Percentiles rank a stretch among this genome's conserved stretches.
Evolutionary conservation across 257 asterid species (phyloP).

Genomic region (Primulina huaijiensis): DNA sequence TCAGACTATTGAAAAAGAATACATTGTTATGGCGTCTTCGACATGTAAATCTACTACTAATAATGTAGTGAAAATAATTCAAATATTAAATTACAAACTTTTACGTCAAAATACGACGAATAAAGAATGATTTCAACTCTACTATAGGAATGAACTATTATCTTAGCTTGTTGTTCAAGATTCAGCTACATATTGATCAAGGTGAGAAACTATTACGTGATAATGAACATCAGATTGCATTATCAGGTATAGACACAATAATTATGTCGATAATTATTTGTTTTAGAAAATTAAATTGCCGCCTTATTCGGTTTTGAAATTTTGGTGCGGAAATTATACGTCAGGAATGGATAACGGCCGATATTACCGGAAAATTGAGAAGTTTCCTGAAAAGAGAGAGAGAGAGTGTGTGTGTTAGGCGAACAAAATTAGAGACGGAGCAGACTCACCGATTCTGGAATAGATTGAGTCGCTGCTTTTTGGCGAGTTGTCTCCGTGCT

Average conservation of each 20-base stretch:
- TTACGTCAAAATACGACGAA: not conserved
- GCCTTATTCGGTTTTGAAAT: too few relatives aligned
- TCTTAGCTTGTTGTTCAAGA: too few relatives aligned
- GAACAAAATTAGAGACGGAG: not conserved
- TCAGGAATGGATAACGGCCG: not conserved
- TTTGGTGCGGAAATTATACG: not conserved
- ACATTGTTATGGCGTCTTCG: too few relatives aligned
- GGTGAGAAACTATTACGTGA: too few relatives aligned
- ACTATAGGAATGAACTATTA: not conserved
- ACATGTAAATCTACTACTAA: too few relatives aligned
- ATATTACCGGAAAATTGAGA: not conserved
- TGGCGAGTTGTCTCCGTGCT: constrained; percentile 30
- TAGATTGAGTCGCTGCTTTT: constrained; percentile 26
- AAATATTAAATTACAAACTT: not conserved
- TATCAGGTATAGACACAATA: too few relatives aligned
- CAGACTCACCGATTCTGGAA: constrained; percentile 46
- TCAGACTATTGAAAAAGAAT: too few relatives aligned
- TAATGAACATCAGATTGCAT: not conserved
- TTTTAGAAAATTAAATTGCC: too few relatives aligned
- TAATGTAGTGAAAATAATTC: not conserved
- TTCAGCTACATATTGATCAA: too few relatives aligned
- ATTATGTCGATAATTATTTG: too few relatives aligned
- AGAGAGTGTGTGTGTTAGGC: not conserved
- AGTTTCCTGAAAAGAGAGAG: too few relatives aligned
- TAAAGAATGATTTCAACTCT: not conserved